Base-by-base conservation (phyloP, 1,284 basidiomycete genomes). In the Tetrapyrgos nigripes region DNA sequence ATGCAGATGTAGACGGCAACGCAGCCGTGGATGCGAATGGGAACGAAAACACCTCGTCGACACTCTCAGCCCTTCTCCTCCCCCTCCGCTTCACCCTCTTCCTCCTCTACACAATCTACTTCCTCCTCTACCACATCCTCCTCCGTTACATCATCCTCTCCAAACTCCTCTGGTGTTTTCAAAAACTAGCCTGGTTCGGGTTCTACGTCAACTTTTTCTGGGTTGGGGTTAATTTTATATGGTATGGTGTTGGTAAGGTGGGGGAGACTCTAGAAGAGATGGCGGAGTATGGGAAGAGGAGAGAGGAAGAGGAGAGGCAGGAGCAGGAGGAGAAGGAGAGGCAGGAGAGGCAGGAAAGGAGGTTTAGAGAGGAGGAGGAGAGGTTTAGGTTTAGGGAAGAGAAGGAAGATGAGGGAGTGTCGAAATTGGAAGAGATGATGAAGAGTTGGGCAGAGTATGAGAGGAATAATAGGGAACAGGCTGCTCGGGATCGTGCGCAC, bases 151-250 rank as follows among this genome's bases (percentile, higher is more conserved):
- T n/a, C n/a, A n/a, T n/a, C n/a, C n/a, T n/a, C n/a, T n/a, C n/a
- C n/a, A 40, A 40, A 4, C 37, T 40, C 37, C 19, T 40, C 5
- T 40, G 37, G 37, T 11, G 14, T 9, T 40, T 40, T 17, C 37
- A 40, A 40, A 40, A 40, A 14, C 43, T 54, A 4, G 53, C 53
- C 8, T 54, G 53, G 53, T 54, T 54, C 19, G 53, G 53, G 14
- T 54, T 54, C 27, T 54, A 46, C n/a, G 24, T 54, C 24, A 44
- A 44, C 29, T 54, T 54, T 33, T 54, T 54, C 43, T 19, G 44
- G 43, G 28, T 29, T 10, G 53, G 53, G 11, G 46, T 54, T 28
- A 24, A 54, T 8, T 54, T 54, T 28, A 21, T 54, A 17, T 14
- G 44, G 17, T 29, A 54, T 21, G 53, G 53, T n/a, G 24, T 31